These are phyloP conservation scores for Penicillium sclerotiorum DNA, from an alignment of 2,329 filamentous ascomycete species.

Conservation along the genomic window DNA sequence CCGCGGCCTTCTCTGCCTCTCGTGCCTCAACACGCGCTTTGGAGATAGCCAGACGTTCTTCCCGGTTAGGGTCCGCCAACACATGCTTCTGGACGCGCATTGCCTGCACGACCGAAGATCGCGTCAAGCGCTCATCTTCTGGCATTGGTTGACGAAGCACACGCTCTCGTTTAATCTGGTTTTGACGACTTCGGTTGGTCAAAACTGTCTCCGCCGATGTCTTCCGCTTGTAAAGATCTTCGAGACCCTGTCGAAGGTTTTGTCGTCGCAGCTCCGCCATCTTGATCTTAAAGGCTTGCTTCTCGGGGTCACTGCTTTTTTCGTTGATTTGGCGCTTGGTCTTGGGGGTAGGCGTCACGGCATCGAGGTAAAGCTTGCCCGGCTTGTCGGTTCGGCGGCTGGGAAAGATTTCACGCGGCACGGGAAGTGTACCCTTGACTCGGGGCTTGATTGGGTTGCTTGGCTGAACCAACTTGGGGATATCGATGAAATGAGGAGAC, in stretches of 20 bases:
- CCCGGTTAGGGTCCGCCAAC: conserved; percentile 64
- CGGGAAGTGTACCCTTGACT: conserved; percentile 78
- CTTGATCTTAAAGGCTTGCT: conserved; percentile 67
- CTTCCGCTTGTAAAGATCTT: conserved; percentile 70
- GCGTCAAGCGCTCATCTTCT: conserved; percentile 76
- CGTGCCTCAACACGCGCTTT: conserved; percentile 45
- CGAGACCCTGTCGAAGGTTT: conserved; percentile 72
- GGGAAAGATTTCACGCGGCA: conserved; percentile 79
- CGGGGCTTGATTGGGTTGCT: conserved; percentile 52
- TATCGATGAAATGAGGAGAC: conserved; percentile 82
- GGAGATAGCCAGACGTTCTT: conserved; percentile 54
- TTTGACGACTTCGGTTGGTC: conserved; percentile 47
- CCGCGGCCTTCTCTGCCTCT: conserved; percentile 57
- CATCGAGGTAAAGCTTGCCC: conserved; percentile 61
- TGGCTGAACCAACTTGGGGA: conserved; percentile 76
- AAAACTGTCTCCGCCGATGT: conserved; percentile 43
- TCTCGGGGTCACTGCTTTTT: conserved; percentile 49
- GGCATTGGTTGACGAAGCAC: conserved; percentile 66
- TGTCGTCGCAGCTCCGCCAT: conserved; percentile 72
- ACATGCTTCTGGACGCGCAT: conserved; percentile 55
- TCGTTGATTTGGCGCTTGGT: conserved; percentile 34
- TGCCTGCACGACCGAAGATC: conserved; percentile 62
- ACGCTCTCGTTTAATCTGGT: conserved; percentile 54
- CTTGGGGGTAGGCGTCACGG: conserved; percentile 60
- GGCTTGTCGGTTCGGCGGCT: conserved; percentile 63